These are phyloP conservation scores for Orbilia brochopaga DNA, from an alignment of 2,329 filamentous ascomycete genomes.

Conservation along the genomic window DNA sequence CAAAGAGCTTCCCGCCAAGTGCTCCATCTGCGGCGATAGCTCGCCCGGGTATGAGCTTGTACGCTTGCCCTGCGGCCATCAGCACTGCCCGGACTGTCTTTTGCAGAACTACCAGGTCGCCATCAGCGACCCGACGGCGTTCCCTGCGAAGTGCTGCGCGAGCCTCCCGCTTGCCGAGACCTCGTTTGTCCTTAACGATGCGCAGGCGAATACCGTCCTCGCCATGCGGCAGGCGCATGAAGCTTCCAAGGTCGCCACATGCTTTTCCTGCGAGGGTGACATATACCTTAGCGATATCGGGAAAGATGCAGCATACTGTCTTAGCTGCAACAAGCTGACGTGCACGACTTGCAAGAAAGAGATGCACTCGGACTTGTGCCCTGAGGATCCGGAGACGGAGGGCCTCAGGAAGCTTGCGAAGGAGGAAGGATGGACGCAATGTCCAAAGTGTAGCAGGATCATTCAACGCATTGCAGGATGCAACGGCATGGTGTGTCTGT, in stretches of 20 bases:
- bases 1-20: constrained; percentile 17
- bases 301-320: constrained; percentile 40
- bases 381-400: constrained; percentile 44
- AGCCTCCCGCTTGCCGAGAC: constrained; percentile 23
- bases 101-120: constrained; percentile 30
- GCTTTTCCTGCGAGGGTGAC: constrained; percentile 44
- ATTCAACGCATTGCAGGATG: constrained; percentile 28
- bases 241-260: constrained; percentile 27
- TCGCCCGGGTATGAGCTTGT: constrained; percentile 35
- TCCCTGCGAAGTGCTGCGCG: constrained; percentile 37
- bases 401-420: constrained; percentile 17
- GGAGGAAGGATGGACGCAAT: constrained; percentile 46
- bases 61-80: constrained; percentile 35
- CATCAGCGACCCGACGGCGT: constrained; percentile 20
- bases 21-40: constrained; percentile 32
- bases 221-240: constrained; percentile 18
- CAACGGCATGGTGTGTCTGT: constrained; percentile 42
- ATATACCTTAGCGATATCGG: constrained; percentile 38
- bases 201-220: constrained; percentile 17
- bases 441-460: constrained; percentile 38
- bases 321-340: constrained; percentile 36
- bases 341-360: constrained; percentile 40
- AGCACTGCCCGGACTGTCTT: constrained; percentile 38
- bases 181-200: constrained; percentile 30
- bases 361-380: constrained; percentile 42